A percentile compares a stretch with the other conserved stretches of the same genome.
Evolutionary conservation across 225 moss, liverwort and hornwort species (phyloP).

Genomic region (Marchantia polymorpha): DNA sequence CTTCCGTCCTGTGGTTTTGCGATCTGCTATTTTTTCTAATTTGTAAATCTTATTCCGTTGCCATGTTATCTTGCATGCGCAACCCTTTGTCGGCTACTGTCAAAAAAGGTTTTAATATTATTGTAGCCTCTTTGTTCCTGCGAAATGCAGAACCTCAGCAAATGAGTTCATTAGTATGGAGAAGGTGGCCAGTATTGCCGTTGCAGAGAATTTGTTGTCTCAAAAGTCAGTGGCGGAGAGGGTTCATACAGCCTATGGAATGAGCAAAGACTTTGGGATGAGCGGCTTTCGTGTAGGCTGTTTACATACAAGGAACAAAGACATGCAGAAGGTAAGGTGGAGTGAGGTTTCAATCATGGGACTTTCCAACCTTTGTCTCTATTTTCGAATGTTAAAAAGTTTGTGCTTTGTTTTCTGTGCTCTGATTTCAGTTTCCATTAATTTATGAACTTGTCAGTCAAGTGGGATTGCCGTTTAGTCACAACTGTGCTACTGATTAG

Average conservation of each 20-base stretch:
- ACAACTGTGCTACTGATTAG: not conserved
- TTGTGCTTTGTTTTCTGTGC: not conserved
- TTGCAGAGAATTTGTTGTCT: conserved; percentile 65
- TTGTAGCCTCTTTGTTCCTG: too few relatives aligned
- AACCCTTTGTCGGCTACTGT: too few relatives aligned
- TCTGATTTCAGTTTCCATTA: too few relatives aligned
- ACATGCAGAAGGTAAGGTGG: conserved; percentile 58
- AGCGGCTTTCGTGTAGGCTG: conserved; percentile 98
- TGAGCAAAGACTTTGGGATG: conserved; percentile 99
- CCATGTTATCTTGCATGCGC: too few relatives aligned
- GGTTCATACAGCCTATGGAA: conserved; percentile 95
- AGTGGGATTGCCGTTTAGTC: not conserved
- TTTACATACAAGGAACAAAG: conserved; percentile 84
- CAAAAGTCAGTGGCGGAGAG: conserved; percentile 60
- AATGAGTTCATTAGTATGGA: conserved; percentile 96
- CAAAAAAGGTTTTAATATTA: too few relatives aligned
- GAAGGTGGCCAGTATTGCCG: conserved; percentile 83
- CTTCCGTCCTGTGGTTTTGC: too few relatives aligned
- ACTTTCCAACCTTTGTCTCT: too few relatives aligned
- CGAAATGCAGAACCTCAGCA: conserved; percentile 49
- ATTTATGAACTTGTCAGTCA: not conserved
- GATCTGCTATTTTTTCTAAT: too few relatives aligned
- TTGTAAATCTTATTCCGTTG: too few relatives aligned
- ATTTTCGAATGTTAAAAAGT: not conserved
- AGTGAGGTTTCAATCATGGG: too few relatives aligned